These are phyloP conservation scores for Posidonia australis DNA, from an alignment of 106 monocot genomes.

Conservation along the genomic window DNA sequence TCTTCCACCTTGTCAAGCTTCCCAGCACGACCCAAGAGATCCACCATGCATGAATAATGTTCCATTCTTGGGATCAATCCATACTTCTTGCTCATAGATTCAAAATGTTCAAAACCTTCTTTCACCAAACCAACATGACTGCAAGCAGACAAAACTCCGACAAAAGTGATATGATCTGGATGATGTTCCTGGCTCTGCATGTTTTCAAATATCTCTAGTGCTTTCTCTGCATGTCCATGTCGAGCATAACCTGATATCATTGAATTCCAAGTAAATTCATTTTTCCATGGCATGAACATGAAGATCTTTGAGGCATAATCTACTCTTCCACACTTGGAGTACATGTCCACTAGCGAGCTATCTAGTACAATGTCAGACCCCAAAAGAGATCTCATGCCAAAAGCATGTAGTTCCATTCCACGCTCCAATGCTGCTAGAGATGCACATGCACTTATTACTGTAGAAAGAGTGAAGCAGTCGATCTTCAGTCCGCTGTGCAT, in stretches of 20 bases:
- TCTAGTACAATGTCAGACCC: constrained; percentile 60
- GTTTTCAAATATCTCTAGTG: constrained; percentile 45
- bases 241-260: constrained; percentile 83
- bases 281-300: constrained; percentile 41
- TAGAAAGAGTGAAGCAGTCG: constrained; percentile 60
- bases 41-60: constrained; percentile 74
- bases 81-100: constrained; percentile 40
- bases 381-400: constrained; percentile 28
- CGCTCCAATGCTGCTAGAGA: constrained; percentile 56
- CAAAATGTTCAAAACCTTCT: constrained; percentile 44
- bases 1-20: constrained; percentile 46
- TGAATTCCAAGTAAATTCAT: constrained; percentile 78
- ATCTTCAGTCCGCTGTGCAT: constrained; percentile 40
- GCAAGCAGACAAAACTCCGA: constrained; percentile 71
- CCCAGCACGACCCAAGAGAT: constrained; percentile 60
- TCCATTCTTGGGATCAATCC: constrained; percentile 45
- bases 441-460: constrained; percentile 62
- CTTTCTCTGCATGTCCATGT: constrained; percentile 54
- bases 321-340: constrained; percentile 75
- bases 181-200: constrained; percentile 29
- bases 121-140: constrained; percentile 78
- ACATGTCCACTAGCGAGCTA: constrained; percentile 87
- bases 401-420: constrained; percentile 84
- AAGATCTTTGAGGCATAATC: constrained; percentile 65
- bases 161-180: constrained; percentile 70